Evolutionary conservation across 129 eudicot species (phyloP), one percentile per base, ranked within the genome.

Genomic region (Flaveria ramosissima): DNA sequence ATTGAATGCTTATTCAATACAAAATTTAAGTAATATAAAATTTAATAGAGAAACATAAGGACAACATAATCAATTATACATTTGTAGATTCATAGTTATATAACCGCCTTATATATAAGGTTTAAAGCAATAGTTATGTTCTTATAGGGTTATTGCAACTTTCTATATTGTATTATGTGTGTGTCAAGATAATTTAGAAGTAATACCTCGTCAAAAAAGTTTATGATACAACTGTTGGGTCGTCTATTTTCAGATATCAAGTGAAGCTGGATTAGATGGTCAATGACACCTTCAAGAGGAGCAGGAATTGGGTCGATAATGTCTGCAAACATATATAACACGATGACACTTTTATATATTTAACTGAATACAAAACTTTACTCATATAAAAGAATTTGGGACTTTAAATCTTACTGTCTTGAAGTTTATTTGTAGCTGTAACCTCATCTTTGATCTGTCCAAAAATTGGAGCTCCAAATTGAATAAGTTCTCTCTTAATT

Each of bases 191-290:
- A 2, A 21, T 17, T 20, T 11, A 39, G 16, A 12, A 79, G 57
- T 5, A 16, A 9, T 85, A 94, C 98, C 97, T 94, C 97, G 46
- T 94, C 97, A 42, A 94, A 94, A 71, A 85, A 94, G 92, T 87
- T 94, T 52, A 94, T 89, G 68, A 94, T 89, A 85, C 98, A 94
- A 80, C 98, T 85, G 72, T 91, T 94, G 62, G 98, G 98, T 82
- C 81, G 89, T 74, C 89, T 83, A 59, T 83, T 89, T 80, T 94
- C 97, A 23, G 98, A 85, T 32, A 94, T 78, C n/a, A 94, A 48
- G 80, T 83, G 89, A 86, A 92, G 88, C 82, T 86, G 87, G 19
- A 89, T 80, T 82, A 94, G 84, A 83, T 91, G 98, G 73, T 86
- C 88, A 11, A 94, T 84, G 36, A 91, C 86, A 64, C 88, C 87